Evolutionary conservation across 139 green algal species (phyloP).

Genomic region (Dunaliella sp.): DNA sequence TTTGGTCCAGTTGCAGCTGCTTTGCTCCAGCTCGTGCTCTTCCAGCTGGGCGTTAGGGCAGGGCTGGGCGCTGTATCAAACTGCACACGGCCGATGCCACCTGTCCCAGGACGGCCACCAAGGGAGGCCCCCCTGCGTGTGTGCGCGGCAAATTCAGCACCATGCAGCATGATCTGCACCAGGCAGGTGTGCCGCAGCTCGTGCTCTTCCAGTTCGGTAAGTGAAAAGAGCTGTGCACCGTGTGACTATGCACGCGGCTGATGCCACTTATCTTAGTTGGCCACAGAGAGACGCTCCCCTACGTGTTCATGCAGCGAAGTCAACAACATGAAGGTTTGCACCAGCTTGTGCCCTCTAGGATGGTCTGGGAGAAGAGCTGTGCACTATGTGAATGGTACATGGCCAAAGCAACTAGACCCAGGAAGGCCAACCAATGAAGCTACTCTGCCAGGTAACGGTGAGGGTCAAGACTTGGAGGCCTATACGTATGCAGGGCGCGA

Average conservation of each 20-base stretch:
- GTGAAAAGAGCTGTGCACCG: constrained; percentile 54
- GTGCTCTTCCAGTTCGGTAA: constrained; percentile 66
- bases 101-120: constrained; percentile 3
- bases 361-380: constrained; percentile 60
- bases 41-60: constrained; percentile 68
- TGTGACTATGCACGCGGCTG: constrained; percentile 67
- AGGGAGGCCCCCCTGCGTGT: not conserved
- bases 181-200: constrained; percentile 52
- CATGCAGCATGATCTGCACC: too few species aligned
- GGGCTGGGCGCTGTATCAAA: constrained; percentile 69
- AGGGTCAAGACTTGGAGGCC: too few species aligned
- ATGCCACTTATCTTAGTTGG: not conserved
- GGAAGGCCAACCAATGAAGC: too few species aligned
- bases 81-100: constrained; percentile 47
- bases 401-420: constrained; percentile 31
- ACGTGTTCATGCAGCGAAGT: too few species aligned
- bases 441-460: too few species aligned
- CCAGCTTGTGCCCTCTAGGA: constrained; percentile 66
- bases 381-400: constrained; percentile 67
- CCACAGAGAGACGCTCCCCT: constrained; percentile 2
- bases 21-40: constrained; percentile 59
- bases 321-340: too few species aligned
- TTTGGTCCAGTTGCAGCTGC: not conserved
- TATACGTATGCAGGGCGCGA: too few species aligned
- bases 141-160: too few species aligned